These are phyloP conservation scores for Metschnikowia corniflorae DNA, from an alignment of 805 yeast species.

Conservation along the genomic window DNA sequence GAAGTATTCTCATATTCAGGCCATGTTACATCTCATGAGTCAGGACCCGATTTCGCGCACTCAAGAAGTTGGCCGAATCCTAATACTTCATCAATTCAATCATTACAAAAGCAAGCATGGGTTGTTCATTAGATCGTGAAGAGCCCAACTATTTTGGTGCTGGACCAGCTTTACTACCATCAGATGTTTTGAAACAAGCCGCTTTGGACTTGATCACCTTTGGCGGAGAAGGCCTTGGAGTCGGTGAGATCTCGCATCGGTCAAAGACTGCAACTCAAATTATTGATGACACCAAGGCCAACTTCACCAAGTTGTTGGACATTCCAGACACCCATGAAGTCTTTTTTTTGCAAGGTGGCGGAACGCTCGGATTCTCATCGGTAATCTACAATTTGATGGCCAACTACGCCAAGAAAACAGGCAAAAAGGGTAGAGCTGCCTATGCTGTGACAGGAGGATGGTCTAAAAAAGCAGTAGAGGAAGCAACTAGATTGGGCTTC, in stretches of 20 bases:
- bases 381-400: conserved; percentile 81
- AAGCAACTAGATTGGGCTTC: conserved; percentile 79
- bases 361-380: conserved; percentile 92
- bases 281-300: conserved; percentile 70
- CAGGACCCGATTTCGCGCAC: too few species aligned
- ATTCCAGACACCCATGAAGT: conserved; percentile 94
- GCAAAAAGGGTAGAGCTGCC: conserved; percentile 75
- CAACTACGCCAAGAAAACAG: conserved; percentile 64
- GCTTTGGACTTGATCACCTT: conserved; percentile 77
- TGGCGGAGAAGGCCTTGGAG: conserved; percentile 70
- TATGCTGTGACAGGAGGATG: conserved; percentile 91
- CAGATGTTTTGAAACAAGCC: conserved; percentile 80
- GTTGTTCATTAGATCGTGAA: conserved; percentile 57
- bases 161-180: conserved; percentile 95
- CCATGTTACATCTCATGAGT: too few species aligned
- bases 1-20: too few species aligned
- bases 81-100: too few species aligned
- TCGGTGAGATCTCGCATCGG: conserved; percentile 96
- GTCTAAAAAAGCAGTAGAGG: conserved; percentile 87
- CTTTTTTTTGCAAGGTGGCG: conserved; percentile 96
- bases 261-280: conserved; percentile 76
- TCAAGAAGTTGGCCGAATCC: too few species aligned
- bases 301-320: conserved; percentile 58
- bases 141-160: conserved; percentile 91
- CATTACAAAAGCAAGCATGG: too few species aligned